phyloP scores from a whole-genome alignment of 2,329 filamentous ascomycete genomes.

The Shiraia bambusicola region DNA sequence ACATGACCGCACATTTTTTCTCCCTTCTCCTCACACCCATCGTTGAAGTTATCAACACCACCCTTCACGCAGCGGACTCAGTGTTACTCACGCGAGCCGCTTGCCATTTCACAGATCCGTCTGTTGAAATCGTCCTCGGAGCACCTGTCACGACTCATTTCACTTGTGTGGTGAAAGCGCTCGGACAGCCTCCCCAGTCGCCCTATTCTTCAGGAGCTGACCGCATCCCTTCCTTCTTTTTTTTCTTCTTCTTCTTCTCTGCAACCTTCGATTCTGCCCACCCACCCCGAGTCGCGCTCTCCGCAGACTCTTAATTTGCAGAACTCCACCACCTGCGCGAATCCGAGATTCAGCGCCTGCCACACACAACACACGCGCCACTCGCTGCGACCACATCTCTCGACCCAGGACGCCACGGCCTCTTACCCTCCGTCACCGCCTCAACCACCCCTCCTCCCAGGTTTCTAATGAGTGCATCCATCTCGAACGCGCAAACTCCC shows the following conservation, averaged over 20 bases:
- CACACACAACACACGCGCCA: constrained; percentile 21
- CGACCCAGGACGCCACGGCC: constrained; percentile 10
- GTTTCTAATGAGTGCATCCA: constrained; percentile 64
- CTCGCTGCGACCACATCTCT: constrained; percentile 12
- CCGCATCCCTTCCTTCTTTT: constrained; percentile 25
- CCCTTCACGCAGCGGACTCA: constrained; percentile 35
- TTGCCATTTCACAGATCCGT: constrained; percentile 43
- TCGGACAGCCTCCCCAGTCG: constrained; percentile 38
- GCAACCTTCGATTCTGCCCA: constrained; percentile 27
- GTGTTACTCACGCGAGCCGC: constrained; percentile 36
- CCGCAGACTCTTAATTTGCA: constrained; percentile 29
- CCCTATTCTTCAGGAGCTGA: constrained; percentile 31
- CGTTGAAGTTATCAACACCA: constrained; percentile 32
- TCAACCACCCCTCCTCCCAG: constrained; percentile 21
- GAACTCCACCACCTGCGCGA: constrained; percentile 20
- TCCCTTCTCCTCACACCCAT: constrained; percentile 30
- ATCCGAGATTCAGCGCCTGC: constrained; percentile 37
- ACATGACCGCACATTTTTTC: constrained; percentile 19
- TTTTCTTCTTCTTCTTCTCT: constrained; percentile 22
- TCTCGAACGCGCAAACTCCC: constrained; percentile 53
- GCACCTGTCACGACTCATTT: constrained; percentile 36
- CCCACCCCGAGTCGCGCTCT: constrained; percentile 24
- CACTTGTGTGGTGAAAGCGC: constrained; percentile 35
- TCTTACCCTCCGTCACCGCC: constrained; percentile 9
- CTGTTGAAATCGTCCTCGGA: constrained; percentile 42